A percentile compares a stretch with the other conserved stretches of the same genome.
phyloP scores from a whole-genome alignment of 331 rosid genomes.

The Quercus phellos region DNA sequence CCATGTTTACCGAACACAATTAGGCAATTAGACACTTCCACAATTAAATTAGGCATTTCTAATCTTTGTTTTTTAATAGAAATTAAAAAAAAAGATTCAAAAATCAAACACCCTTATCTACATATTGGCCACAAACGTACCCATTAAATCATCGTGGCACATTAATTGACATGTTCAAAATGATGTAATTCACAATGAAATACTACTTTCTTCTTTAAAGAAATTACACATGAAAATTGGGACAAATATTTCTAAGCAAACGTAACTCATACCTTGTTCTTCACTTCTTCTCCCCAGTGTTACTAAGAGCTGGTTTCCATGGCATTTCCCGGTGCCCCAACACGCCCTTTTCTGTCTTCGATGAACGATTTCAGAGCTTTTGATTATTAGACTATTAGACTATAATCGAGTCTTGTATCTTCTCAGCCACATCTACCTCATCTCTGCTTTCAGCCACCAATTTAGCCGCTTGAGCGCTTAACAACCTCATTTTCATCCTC shows the following conservation, averaged over 20 bases:
- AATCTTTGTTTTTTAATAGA: no score
- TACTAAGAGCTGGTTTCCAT: slow-evolving; percentile 5
- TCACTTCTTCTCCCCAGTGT: slow-evolving; percentile 15
- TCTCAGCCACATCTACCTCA: slow-evolving; percentile 50
- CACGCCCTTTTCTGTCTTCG: neutral
- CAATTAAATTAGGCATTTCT: no score
- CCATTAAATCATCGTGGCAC: neutral
- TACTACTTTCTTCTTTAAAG: no score
- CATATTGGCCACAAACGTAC: neutral
- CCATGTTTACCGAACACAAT: no score
- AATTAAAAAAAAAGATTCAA: no score
- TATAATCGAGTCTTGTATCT: slow-evolving; percentile 36
- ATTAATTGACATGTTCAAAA: no score
- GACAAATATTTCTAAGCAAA: neutral
- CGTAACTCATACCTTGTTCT: slow-evolving; percentile 36
- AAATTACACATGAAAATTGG: no score
- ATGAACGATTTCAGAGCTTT: neutral
- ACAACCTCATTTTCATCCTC: slow-evolving; percentile 54
- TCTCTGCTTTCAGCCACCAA: slow-evolving; percentile 56
- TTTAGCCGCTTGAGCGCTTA: slow-evolving; percentile 48
- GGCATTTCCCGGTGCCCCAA: slow-evolving; percentile 2
- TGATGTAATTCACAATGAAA: no score
- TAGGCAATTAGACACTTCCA: no score
- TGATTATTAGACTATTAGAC: neutral
- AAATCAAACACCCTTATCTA: no score